These are phyloP conservation scores for Pseudogymnoascus sp. DNA, from an alignment of 2,329 filamentous ascomycete genomes.

Conservation along the genomic window DNA sequence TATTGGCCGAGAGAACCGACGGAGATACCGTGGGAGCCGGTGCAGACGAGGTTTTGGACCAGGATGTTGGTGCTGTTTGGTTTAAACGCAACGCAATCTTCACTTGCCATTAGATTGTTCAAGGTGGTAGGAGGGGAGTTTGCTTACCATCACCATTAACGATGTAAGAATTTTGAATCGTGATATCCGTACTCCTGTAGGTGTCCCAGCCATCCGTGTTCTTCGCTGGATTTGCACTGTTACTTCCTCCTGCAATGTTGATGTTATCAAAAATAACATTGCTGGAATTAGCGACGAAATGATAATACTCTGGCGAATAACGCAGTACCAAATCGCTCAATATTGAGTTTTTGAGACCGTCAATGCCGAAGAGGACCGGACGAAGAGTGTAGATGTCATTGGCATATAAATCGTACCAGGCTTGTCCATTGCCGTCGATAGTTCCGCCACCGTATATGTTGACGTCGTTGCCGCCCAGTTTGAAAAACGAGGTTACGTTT, in stretches of 20 bases:
- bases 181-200: constrained; percentile 49
- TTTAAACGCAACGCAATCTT: constrained; percentile 55
- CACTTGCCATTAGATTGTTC: background rate
- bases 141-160: constrained; percentile 37
- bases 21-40: constrained; percentile 53
- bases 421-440: constrained; percentile 40
- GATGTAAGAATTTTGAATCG: constrained; percentile 52
- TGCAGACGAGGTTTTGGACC: constrained; percentile 51
- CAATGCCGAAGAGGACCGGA: constrained; percentile 48
- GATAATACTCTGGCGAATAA: constrained; percentile 53
- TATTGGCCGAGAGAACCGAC: constrained; percentile 56
- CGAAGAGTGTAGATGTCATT: constrained; percentile 47
- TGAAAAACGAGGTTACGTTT: constrained; percentile 56
- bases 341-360: constrained; percentile 47
- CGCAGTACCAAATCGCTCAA: constrained; percentile 52
- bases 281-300: constrained; percentile 56
- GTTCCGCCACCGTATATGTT: constrained; percentile 57
- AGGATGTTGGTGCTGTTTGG: constrained; percentile 53
- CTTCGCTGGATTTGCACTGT: constrained; percentile 43
- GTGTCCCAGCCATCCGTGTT: constrained; percentile 60
- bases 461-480: constrained; percentile 53
- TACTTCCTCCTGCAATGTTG: constrained; percentile 47
- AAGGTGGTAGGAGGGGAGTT: background rate
- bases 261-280: constrained; percentile 57
- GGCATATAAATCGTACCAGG: constrained; percentile 27